Conservation (phyloP, 148 eudicot genomes). For the Camellia japonica region DNA sequence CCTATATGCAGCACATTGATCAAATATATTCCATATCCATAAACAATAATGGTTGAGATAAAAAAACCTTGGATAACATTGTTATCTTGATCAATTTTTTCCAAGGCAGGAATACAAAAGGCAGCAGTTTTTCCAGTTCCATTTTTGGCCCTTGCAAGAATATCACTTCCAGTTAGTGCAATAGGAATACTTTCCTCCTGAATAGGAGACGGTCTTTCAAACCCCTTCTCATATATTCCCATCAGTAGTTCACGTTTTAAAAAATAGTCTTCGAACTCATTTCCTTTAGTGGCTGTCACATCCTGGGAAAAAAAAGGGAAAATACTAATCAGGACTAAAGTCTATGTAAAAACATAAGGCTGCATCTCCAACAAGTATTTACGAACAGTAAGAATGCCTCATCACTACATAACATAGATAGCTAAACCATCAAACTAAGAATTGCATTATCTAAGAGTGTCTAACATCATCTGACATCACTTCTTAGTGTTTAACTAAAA, state of each 20-base stretch:
- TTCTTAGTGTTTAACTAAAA: neutral
- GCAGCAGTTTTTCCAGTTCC: constrained; percentile 96
- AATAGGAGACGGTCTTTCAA: constrained; percentile 84
- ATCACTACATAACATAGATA: neutral
- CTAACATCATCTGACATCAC: neutral
- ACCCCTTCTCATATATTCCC: constrained; percentile 90
- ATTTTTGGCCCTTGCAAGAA: constrained; percentile 88
- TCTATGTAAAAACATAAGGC: neutral
- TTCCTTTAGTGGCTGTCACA: constrained; percentile 97
- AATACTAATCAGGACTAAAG: neutral
- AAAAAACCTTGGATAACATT: constrained; percentile 82
- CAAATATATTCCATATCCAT: neutral
- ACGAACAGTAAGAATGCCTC: neutral
- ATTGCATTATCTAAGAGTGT: neutral
- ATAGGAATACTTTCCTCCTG: constrained; percentile 90
- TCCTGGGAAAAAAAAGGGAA: constrained; percentile 42
- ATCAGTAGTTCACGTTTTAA: constrained; percentile 75
- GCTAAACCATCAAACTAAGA: neutral
- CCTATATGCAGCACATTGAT: neutral
- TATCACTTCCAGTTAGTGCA: constrained; percentile 84
- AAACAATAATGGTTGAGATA: neutral
- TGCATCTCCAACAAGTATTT: neutral
- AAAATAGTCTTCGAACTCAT: constrained; percentile 89
- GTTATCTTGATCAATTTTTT: constrained; percentile 75
- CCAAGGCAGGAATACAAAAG: constrained; percentile 81